Conservation (phyloP, 2,329 filamentous ascomycete genomes). For the Biscogniauxia mediterranea region DNA sequence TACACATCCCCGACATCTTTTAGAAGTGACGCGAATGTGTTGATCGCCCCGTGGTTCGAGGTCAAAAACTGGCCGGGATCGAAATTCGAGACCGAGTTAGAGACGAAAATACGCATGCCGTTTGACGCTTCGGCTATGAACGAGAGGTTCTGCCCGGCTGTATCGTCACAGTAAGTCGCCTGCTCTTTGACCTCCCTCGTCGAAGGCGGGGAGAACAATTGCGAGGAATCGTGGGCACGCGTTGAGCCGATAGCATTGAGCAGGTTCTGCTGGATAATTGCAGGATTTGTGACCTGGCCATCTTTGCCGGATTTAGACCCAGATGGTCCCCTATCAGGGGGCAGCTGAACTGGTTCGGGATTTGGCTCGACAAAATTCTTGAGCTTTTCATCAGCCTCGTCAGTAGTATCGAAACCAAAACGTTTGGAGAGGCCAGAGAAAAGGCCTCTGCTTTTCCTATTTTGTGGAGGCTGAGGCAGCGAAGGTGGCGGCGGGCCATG, state of each 20-base stretch:
- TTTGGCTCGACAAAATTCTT: conserved; percentile 44
- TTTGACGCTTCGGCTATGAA: conserved; percentile 69
- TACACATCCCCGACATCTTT: conserved; percentile 72
- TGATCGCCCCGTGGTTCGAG: conserved; percentile 60
- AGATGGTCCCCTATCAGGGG: conserved; percentile 20
- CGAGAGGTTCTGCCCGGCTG: conserved; percentile 68
- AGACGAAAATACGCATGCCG: conserved; percentile 72
- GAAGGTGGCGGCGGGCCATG: conserved; percentile 23
- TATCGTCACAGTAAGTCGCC: conserved; percentile 81
- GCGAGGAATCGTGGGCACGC: conserved; percentile 70
- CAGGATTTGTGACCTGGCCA: conserved; percentile 58
- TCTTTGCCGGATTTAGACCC: conserved; percentile 31
- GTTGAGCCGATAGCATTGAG: conserved; percentile 77
- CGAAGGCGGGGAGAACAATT: conserved; percentile 69
- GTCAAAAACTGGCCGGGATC: conserved; percentile 58
- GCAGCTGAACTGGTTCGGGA: conserved; percentile 19
- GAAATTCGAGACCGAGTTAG: conserved; percentile 47
- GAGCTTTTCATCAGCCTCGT: conserved; percentile 42
- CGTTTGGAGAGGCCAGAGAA: conserved; percentile 68
- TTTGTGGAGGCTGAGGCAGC: conserved; percentile 36
- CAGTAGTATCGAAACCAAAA: conserved; percentile 61
- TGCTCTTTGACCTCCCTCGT: conserved; percentile 77
- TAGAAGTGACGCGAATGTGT: conserved; percentile 67
- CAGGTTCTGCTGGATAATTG: conserved; percentile 66
- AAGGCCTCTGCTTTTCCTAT: conserved; percentile 52